Percentiles rank a stretch among this genome's conserved stretches.
Conservation (phyloP, 768 basidiomycete genomes). For the Gautieria morchelliformis region DNA sequence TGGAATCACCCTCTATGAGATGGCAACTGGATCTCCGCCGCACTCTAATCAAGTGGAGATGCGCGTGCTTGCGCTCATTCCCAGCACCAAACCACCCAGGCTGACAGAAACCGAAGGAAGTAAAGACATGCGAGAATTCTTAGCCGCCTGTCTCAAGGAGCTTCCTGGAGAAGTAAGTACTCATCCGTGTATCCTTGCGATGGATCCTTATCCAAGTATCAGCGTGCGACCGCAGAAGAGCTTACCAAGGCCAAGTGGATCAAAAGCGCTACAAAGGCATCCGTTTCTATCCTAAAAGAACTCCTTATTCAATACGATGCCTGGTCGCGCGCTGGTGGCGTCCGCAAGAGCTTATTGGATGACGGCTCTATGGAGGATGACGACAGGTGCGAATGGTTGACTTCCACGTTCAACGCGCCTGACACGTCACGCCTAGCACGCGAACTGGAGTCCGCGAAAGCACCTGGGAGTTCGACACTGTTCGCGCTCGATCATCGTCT, state of each 20-base stretch:
- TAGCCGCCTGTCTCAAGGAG: conserved; percentile 73
- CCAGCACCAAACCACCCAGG: conserved; percentile 73
- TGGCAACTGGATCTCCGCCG: conserved; percentile 93
- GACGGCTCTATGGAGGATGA: conserved; percentile 57
- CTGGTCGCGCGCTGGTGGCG: conserved; percentile 58
- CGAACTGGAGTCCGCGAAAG: conserved; percentile 18
- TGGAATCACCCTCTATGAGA: conserved; percentile 93
- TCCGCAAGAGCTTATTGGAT: conserved; percentile 67
- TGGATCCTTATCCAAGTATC: conserved; percentile 5
- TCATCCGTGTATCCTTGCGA: background rate
- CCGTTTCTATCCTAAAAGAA: conserved; percentile 65
- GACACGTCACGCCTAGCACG: background rate
- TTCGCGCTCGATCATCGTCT: conserved; percentile 33
- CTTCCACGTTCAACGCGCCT: background rate
- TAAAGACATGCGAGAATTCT: conserved; percentile 83
- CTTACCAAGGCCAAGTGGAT: conserved; percentile 87
- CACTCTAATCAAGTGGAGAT: conserved; percentile 76
- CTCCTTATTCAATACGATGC: conserved; percentile 70
- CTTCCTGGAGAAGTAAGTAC: conserved; percentile 58
- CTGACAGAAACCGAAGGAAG: conserved; percentile 71
- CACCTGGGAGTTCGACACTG: conserved; percentile 72
- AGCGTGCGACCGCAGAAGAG: conserved; percentile 89
- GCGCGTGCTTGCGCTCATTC: conserved; percentile 83
- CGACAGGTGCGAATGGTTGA: background rate
- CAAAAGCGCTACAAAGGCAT: conserved; percentile 57